phyloP scores from a whole-genome alignment of 2,329 filamentous ascomycete species.

The Gliomastix tumulicola region DNA sequence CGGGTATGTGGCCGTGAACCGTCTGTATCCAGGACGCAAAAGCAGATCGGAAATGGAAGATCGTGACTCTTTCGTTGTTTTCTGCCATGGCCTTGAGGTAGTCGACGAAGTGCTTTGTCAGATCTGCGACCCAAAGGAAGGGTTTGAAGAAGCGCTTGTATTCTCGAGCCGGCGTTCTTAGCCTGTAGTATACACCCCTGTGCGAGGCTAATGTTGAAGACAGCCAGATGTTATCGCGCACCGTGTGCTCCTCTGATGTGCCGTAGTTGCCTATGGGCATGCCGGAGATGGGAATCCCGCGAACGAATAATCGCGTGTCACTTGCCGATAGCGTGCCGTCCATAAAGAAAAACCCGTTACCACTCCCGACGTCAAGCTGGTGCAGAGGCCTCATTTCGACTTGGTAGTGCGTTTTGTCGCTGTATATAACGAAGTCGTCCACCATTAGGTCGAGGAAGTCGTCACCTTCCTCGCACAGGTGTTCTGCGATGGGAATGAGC shows the following conservation, averaged over 20 bases:
- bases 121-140: constrained; percentile 64
- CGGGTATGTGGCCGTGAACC: constrained; percentile 30
- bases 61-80: constrained; percentile 26
- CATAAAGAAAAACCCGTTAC: constrained; percentile 39
- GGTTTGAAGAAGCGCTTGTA: constrained; percentile 56
- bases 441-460: constrained; percentile 43
- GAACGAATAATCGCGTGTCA: constrained; percentile 38
- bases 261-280: constrained; percentile 64
- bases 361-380: constrained; percentile 31
- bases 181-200: constrained; percentile 53
- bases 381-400: constrained; percentile 50
- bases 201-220: constrained; percentile 39
- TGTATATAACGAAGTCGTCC: constrained; percentile 52
- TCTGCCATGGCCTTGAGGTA: constrained; percentile 40
- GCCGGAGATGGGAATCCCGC: constrained; percentile 45
- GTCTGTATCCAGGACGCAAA: constrained; percentile 52
- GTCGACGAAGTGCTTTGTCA: constrained; percentile 67
- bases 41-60: constrained; percentile 47
- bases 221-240: constrained; percentile 55
- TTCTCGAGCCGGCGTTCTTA: constrained; percentile 47
- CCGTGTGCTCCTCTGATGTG: constrained; percentile 29
- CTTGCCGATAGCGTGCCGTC: constrained; percentile 52
- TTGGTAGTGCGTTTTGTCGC: constrained; percentile 22
- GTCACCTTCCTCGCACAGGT: constrained; percentile 6
- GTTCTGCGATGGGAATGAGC: constrained; percentile 5